Evolutionary conservation across 2,329 filamentous ascomycete species (phyloP).

Genomic region (Fusarium setosum): DNA sequence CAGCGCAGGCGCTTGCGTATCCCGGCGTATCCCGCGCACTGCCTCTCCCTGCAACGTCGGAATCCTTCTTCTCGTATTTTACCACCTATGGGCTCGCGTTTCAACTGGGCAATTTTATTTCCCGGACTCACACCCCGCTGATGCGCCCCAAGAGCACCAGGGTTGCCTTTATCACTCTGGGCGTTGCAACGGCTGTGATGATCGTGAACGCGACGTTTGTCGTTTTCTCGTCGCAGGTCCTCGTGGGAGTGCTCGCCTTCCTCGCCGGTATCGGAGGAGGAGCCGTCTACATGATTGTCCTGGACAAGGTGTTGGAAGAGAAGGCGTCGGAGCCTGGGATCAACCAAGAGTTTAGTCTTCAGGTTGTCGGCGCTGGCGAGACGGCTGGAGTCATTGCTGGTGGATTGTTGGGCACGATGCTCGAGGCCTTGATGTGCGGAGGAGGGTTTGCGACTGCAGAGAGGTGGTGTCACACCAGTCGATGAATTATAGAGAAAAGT

Average conservation of each 20-base stretch:
- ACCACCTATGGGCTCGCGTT: slow-evolving; percentile 44
- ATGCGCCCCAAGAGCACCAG: slow-evolving; percentile 22
- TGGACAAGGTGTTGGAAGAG: slow-evolving; percentile 35
- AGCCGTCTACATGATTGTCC: slow-evolving; percentile 43
- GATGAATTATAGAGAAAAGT: slow-evolving; percentile 2
- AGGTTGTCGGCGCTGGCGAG: slow-evolving; percentile 44
- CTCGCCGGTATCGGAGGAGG: slow-evolving; percentile 43
- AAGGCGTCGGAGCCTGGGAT: slow-evolving; percentile 22
- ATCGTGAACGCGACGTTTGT: slow-evolving; percentile 39
- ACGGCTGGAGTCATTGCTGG: slow-evolving; percentile 43
- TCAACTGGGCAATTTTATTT: slow-evolving; percentile 44
- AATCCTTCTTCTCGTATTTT: slow-evolving; percentile 43
- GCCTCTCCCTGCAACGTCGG: slow-evolving; percentile 34
- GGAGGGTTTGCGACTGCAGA: slow-evolving; percentile 7
- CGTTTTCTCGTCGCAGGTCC: slow-evolving; percentile 30
- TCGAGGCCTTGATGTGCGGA: slow-evolving; percentile 41
- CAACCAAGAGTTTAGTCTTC: slow-evolving; percentile 45
- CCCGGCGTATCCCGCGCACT: slow-evolving; percentile 46
- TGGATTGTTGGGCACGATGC: slow-evolving; percentile 36
- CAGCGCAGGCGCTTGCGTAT: slow-evolving; percentile 38
- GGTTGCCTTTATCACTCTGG: slow-evolving; percentile 15
- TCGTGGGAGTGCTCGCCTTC: slow-evolving; percentile 43
- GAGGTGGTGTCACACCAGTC: slow-evolving; percentile 45
- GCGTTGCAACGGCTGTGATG: slow-evolving; percentile 9
- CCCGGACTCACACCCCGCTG: slow-evolving; percentile 37